Percentiles rank a stretch among this genome's conserved stretches.
phyloP scores from a whole-genome alignment of 257 asterid genomes.

The Parsonsia alboflavescens region DNA sequence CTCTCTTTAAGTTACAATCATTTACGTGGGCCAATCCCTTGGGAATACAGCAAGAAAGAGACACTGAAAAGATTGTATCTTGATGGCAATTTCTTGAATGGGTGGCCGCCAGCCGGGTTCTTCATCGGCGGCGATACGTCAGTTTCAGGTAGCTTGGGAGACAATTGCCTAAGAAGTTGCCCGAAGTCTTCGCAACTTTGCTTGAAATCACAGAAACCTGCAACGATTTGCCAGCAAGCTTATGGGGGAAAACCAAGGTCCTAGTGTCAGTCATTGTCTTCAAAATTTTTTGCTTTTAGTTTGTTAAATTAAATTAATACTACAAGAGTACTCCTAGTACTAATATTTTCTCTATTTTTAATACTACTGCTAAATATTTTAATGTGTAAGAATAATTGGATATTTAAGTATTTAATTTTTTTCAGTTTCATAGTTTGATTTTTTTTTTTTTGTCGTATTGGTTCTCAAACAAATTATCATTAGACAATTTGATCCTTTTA shows the following conservation, averaged over 20 bases:
- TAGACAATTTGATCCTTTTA: too few species aligned
- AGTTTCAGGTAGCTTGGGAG: slow-evolving; percentile 77
- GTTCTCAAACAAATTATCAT: too few species aligned
- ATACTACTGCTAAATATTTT: background rate
- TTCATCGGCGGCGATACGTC: slow-evolving; percentile 34
- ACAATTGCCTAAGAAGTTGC: slow-evolving; percentile 67
- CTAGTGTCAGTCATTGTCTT: slow-evolving; percentile 23
- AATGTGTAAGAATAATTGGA: too few species aligned
- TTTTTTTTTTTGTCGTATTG: too few species aligned
- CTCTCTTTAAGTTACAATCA: slow-evolving; percentile 59
- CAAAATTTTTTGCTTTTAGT: slow-evolving; percentile 1
- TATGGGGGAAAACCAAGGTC: slow-evolving; percentile 70
- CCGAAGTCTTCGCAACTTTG: slow-evolving; percentile 78
- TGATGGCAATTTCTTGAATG: slow-evolving; percentile 76
- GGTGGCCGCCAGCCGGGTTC: slow-evolving; percentile 70
- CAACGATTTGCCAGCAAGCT: slow-evolving; percentile 66
- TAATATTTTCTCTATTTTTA: background rate
- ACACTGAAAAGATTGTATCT: slow-evolving; percentile 55
- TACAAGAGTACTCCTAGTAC: too few species aligned
- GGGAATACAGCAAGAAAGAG: slow-evolving; percentile 49
- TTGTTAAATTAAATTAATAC: background rate
- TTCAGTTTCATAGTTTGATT: too few species aligned
- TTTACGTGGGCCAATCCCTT: slow-evolving; percentile 73
- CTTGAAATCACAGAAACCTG: slow-evolving; percentile 79
- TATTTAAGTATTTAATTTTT: too few species aligned